These are phyloP conservation scores for Laetiporus sulphureus DNA, from an alignment of 1,284 basidiomycete genomes.

Conservation along the genomic window DNA sequence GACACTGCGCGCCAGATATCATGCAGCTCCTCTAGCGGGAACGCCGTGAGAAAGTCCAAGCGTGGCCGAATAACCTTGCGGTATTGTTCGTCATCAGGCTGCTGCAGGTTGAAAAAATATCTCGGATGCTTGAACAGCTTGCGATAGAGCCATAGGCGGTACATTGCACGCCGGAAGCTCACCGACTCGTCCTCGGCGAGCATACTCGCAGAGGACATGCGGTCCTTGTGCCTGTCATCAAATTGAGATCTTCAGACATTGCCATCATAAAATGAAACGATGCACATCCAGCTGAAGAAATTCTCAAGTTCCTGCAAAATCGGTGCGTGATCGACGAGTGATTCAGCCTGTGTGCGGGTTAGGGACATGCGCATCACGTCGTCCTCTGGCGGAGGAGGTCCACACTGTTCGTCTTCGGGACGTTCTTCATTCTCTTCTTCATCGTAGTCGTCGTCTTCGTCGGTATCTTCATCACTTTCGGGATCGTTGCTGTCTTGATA, in stretches of 20 bases:
- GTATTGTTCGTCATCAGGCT: slow-evolving; percentile 3
- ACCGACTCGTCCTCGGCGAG: slow-evolving; percentile 23
- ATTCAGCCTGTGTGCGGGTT: slow-evolving; percentile 2
- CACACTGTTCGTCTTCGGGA: neutral
- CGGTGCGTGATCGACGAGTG: slow-evolving; percentile 16
- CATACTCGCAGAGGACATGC: slow-evolving; percentile 16
- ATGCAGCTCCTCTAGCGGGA: slow-evolving; percentile 11
- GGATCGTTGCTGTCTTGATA: too few species aligned
- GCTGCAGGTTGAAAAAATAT: slow-evolving; percentile 10
- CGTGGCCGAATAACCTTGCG: neutral
- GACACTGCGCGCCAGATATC: slow-evolving; percentile 6
- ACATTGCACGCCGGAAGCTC: slow-evolving; percentile 27
- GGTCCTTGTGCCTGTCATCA: slow-evolving; percentile 26
- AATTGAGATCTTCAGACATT: too few species aligned
- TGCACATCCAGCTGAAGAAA: slow-evolving; percentile 32
- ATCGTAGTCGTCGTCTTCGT: slow-evolving; percentile 6
- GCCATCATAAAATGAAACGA: neutral
- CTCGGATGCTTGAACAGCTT: slow-evolving; percentile 1
- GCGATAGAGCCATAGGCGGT: slow-evolving; percentile 25
- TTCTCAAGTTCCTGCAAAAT: slow-evolving; percentile 23
- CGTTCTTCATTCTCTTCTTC: too few species aligned
- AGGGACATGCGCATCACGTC: too few species aligned
- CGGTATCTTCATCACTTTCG: slow-evolving; percentile 5
- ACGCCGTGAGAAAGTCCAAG: slow-evolving; percentile 1
- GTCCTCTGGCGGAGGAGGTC: neutral